Conservation (phyloP, 1,284 basidiomycete species). For the Melampsora americana region DNA sequence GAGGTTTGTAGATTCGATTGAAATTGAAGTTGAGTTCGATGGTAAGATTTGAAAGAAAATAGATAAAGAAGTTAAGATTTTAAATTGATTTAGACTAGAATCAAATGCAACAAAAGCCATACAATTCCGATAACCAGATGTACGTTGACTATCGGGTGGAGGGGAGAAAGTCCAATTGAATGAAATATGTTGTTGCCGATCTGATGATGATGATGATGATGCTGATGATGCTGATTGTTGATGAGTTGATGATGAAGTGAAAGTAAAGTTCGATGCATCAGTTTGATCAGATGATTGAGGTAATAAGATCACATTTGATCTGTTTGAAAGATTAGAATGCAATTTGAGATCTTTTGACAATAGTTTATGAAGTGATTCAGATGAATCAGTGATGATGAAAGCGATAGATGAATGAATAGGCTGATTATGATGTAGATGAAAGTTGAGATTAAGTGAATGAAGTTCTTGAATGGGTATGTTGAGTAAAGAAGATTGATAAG, state of each 20-base stretch:
- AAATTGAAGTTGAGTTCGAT: background rate
- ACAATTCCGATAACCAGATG: background rate
- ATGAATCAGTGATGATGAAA: background rate
- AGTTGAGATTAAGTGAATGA: background rate
- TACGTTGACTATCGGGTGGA: background rate
- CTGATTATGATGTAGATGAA: background rate
- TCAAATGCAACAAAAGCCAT: background rate
- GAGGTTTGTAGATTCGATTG: too few species aligned
- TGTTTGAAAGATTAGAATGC: background rate
- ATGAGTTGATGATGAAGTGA: too few species aligned
- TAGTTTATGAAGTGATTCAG: background rate
- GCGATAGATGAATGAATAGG: background rate
- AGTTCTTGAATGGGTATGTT: background rate
- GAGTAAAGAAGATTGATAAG: background rate
- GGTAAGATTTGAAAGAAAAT: background rate
- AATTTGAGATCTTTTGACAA: background rate
- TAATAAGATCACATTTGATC: background rate
- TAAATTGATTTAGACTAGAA: background rate
- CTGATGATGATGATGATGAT: background rate
- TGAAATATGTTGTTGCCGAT: background rate
- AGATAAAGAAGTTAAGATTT: background rate
- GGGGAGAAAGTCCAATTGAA: constrained; percentile 2
- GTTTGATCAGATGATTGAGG: background rate
- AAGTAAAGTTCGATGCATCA: background rate
- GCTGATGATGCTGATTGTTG: too few species aligned